Evolutionary conservation across 176 grass and related monocot genomes (phyloP).

Genomic region (Pharus latifolius): DNA sequence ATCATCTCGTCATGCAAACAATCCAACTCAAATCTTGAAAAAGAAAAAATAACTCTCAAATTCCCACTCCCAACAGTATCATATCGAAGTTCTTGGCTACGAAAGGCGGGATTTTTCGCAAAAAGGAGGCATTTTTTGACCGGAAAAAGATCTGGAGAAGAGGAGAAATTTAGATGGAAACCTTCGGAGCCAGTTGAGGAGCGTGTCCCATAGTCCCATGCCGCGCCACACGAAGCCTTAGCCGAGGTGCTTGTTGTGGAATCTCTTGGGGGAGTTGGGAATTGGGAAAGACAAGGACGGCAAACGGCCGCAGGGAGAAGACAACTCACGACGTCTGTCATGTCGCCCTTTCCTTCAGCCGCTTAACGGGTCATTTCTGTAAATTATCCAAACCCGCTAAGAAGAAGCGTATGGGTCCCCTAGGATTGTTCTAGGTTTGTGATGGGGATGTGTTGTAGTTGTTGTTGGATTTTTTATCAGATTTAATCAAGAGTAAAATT

Average conservation of each 20-base stretch:
- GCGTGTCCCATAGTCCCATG: conserved; percentile 87
- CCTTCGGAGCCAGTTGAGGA: conserved; percentile 98
- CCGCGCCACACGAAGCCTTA: conserved; percentile 1
- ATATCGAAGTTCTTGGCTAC: not conserved
- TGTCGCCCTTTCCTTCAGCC: too few relatives aligned
- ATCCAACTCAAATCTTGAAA: not conserved
- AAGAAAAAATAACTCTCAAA: not conserved
- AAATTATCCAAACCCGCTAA: not conserved
- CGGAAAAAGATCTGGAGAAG: not conserved
- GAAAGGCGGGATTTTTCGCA: not conserved
- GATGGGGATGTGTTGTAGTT: too few relatives aligned
- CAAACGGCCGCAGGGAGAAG: not conserved
- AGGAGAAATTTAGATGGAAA: not conserved
- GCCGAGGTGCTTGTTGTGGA: not conserved
- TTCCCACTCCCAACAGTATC: not conserved
- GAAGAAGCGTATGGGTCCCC: not conserved
- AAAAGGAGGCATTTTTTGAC: not conserved
- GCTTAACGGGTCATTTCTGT: too few relatives aligned
- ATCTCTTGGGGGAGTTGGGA: conserved; percentile 16
- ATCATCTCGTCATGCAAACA: not conserved
- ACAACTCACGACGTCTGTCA: not conserved
- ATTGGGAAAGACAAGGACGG: not conserved
- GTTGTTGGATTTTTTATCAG: too few relatives aligned
- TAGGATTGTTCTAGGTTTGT: too few relatives aligned
- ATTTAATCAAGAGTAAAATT: too few relatives aligned